Evolutionary conservation across 1,284 basidiomycete species (phyloP).

Genomic region (Crepidotus sp.): DNA sequence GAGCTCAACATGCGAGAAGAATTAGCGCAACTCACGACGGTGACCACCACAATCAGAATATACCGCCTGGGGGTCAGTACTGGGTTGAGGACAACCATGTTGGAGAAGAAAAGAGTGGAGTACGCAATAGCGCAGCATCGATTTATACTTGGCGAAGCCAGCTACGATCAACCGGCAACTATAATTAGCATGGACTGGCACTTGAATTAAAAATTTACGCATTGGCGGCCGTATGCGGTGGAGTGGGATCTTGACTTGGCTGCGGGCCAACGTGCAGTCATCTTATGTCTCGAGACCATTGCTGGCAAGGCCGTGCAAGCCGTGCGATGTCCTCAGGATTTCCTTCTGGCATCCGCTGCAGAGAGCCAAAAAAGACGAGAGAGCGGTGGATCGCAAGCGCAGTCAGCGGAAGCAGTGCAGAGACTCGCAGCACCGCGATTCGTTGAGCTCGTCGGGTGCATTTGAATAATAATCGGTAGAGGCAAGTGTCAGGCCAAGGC

Average conservation of each 20-base stretch:
- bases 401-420: not conserved
- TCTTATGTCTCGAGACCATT: no score
- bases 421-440: not conserved
- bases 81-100: conserved; percentile 17
- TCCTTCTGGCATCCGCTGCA: no score
- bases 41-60: conserved; percentile 35
- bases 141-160: not conserved
- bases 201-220: not conserved
- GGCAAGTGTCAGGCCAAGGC: no score
- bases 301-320: no score
- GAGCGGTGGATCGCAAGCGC: conserved; percentile 9
- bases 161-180: conserved; percentile 1
- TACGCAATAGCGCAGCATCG: not conserved
- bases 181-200: not conserved
- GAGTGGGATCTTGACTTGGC: no score
- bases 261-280: no score
- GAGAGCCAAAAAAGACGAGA: no score
- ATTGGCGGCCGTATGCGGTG: no score
- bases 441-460: no score
- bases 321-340: no score
- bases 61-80: conserved; percentile 44
- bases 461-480: no score
- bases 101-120: conserved; percentile 9
- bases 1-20: conserved; percentile 11
- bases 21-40: conserved; percentile 33